Conservation (phyloP, 1,139 yeast species). For the Cylindricascospora bacillispora region DNA sequence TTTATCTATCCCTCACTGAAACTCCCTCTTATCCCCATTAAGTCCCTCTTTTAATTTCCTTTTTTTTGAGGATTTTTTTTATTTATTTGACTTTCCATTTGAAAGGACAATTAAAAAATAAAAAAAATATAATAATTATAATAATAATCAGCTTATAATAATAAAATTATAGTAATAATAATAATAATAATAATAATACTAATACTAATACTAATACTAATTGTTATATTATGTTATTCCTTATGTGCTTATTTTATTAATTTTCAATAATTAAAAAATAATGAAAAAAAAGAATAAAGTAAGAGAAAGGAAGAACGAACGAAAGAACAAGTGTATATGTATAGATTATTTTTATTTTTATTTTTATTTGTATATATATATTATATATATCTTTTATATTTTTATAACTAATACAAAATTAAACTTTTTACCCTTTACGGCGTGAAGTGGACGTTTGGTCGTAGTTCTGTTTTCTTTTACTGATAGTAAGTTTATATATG, state of each 20-base stretch:
- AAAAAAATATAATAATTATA: neutral
- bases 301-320: neutral
- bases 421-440: too few species aligned
- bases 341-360: too few species aligned
- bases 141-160: neutral
- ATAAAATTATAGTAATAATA: neutral
- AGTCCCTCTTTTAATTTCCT: neutral
- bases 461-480: too few species aligned
- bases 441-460: too few species aligned
- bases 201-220: slow-evolving; percentile 1
- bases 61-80: neutral
- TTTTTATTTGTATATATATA: too few species aligned
- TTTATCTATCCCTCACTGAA: neutral
- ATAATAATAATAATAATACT: neutral
- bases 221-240: too few species aligned
- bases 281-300: slow-evolving; percentile 1
- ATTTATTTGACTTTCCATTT: neutral
- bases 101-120: neutral
- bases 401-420: too few species aligned
- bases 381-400: too few species aligned
- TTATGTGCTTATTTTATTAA: too few species aligned
- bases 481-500: too few species aligned
- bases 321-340: too few species aligned
- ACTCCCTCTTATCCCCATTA: neutral
- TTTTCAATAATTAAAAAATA: slow-evolving; percentile 1